Base-by-base conservation (phyloP, 148 eudicot species). In the Rhododendron mucronatum region DNA sequence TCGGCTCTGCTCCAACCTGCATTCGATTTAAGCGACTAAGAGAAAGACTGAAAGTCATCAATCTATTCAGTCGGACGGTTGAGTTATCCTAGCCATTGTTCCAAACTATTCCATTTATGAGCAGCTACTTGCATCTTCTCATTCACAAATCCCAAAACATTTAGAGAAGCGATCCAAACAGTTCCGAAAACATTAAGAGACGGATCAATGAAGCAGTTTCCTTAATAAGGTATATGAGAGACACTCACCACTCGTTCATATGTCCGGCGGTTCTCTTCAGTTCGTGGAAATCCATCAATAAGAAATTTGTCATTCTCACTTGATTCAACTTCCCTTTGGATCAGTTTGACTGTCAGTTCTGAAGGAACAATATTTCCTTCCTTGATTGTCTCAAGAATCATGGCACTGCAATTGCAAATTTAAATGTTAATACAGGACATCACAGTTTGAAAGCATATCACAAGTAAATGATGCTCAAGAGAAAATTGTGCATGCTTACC, bases 271-370 rank as follows among this genome's bases (percentile, higher is more conserved):
- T 97, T 97, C 90, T 97, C 99, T 88, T 97, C 97, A 79, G 91
- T 92, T 88, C 98, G 90, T 73, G 99, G 99, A 74, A 97, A 97
- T 80, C 99, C 99, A 93, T 97, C 99, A 88, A 97, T 93, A 23
- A 97, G 92, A 84, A 93, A 94, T 88, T 90, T 97, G 84, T 93
- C 89, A 85, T 93, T 95, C 50, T 90, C 83, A 61, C 93, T 89
- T 35, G 91, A 89, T 79, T 86, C 92, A 83, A 97, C 90, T 84
- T 97, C 98, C 86, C 88, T 92, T 84, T 92, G 89, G 88, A 97
- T 90, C 87, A 97, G 89, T 85, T 91, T 91, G 74, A 95, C 94
- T 37, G 98, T 97, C 90, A 97, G 94, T 88, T 97, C 97, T 33
- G 98, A 95, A 78, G 99, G 95, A 87, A 97, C 99, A 87, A 97